Base-by-base conservation (phyloP, 768 basidiomycete genomes). In the Boletellus ananas region DNA sequence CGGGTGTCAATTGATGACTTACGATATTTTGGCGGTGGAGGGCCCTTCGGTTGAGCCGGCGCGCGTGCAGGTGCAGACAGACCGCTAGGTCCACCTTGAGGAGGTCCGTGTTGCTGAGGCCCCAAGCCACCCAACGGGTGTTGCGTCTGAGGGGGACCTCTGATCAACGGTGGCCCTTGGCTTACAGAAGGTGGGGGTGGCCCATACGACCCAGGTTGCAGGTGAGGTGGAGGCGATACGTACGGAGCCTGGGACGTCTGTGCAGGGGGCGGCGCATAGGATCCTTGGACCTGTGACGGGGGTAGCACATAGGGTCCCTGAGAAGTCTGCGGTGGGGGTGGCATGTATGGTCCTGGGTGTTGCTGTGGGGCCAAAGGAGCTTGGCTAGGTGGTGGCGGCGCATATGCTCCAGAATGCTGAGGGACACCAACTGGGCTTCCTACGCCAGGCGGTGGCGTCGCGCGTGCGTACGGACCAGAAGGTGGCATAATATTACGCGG, bases 11-110 rank as follows among this genome's bases (percentile, higher is more conserved):
- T 25, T 13, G 34, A 45, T 23, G 10, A 78, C 82, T 65, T 57
- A 85, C 83, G 84, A 66, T 85, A 83, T 63, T 80, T 80, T 16
- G 80, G 73, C 34, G 68, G 67, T 11, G 74, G 70, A 29, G 77
- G 72, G 8, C 74, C 72, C 18, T 70, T 63, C 10, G 68, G 68
- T 11, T 60, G 64, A 23, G 72, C 65, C 5, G 61, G 18, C 21
- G 69, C 68, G 25, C 70, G 69, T 1, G 64, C 43, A 16, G 66
- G 55, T 12, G 52, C 53, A n/a, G 63, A 44, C 16, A 57, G 54
- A 6, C 50, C 58, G 16, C 58, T 63, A 40, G 69, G 56, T n/a
- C 61, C 67, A 33, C 58, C 43, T 1, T 52, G 62, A 37, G 68
- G 66, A 35, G 67, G 65, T 4, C 60, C 70, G 0, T 65, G 63